Evolutionary conservation across 1,284 basidiomycete species (phyloP), one percentile per base, ranked within the genome.

Genomic region (Malassezia japonica): DNA sequence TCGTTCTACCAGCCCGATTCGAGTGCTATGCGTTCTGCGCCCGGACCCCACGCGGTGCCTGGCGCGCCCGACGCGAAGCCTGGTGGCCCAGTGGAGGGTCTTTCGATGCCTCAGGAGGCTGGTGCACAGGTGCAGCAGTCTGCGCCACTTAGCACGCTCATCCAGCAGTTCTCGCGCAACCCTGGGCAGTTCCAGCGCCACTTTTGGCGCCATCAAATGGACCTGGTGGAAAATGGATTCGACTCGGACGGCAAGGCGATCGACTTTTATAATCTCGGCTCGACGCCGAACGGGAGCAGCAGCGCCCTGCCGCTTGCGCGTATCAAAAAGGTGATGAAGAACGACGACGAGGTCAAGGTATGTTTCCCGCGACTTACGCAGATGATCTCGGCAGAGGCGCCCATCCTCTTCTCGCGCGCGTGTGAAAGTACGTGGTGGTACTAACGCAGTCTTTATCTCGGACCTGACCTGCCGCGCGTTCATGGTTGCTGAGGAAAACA

Each of bases 311-410:
- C 70, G 0, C 52, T 72, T n/a, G 70, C 70, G 1, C 56, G 70
- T 10, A 71, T 72, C 50, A 72, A 72, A 37, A 71, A 71, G 42
- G 70, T 71, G 36, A 71, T 72, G 69, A 72, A 72, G 55, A 62
- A 61, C 20, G 67, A 72, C 48, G 67, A 68, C 31, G 62, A 70
- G 37, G 67, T 72, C 49, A 70, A 69, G 46, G 59, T 61, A 43
- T 24, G 33, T 25, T 9, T 21, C 15, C 10, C 4, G 15, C 15
- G 28, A 7, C n/a, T 18, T 20, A 27, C 18, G 3, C 40, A 56
- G 64, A 70, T 71, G 67, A 71, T 73, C 37, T 70, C 70, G 1
- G 66, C 70, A 7, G 71, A 73, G 39, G 70, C 69, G 25, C 67
- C 68, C 7, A 70, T 73, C 40, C 43, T 73, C 6, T 65, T 73